Conservation (phyloP, 2,329 filamentous ascomycete species). For the Aspergillus pseudoterreus region DNA sequence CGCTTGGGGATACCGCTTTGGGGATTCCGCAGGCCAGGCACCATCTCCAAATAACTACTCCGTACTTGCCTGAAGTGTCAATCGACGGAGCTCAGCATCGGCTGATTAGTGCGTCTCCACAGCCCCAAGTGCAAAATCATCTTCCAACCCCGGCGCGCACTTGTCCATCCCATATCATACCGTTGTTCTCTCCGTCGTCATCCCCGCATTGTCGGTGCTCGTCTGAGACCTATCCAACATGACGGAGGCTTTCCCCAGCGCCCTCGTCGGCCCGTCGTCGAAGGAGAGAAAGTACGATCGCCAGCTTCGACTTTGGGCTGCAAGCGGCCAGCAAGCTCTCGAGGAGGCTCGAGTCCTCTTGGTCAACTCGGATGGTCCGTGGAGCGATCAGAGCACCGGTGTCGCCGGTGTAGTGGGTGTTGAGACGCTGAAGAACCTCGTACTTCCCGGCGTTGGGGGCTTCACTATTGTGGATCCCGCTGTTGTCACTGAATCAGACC, state of each 20-base stretch:
- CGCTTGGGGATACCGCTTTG: background rate
- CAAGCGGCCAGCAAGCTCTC: slow-evolving; percentile 81
- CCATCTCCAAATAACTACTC: background rate
- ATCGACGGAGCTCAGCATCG: background rate
- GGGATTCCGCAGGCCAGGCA: background rate
- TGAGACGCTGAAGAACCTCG: slow-evolving; percentile 94
- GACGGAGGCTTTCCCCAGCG: slow-evolving; percentile 34
- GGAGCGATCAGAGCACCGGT: slow-evolving; percentile 29
- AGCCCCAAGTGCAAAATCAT: no score
- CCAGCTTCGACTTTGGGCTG: slow-evolving; percentile 92
- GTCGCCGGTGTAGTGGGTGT: slow-evolving; percentile 82
- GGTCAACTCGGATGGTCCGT: slow-evolving; percentile 63
- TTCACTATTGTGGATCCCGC: slow-evolving; percentile 88
- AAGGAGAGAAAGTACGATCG: slow-evolving; percentile 84
- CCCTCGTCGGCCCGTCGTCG: slow-evolving; percentile 49
- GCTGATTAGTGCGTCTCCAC: no score
- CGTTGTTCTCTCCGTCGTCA: background rate
- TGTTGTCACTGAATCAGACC: slow-evolving; percentile 71
- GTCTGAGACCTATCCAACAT: slow-evolving; percentile 18
- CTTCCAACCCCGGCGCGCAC: no score
- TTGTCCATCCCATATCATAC: background rate
- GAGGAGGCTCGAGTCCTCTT: slow-evolving; percentile 90
- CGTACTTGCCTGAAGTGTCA: no score
- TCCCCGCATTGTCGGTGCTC: background rate
- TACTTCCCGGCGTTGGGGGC: slow-evolving; percentile 83